Base-by-base conservation (phyloP, 192 early-diverging fungal genomes). In the Entomortierella parvispora region DNA sequence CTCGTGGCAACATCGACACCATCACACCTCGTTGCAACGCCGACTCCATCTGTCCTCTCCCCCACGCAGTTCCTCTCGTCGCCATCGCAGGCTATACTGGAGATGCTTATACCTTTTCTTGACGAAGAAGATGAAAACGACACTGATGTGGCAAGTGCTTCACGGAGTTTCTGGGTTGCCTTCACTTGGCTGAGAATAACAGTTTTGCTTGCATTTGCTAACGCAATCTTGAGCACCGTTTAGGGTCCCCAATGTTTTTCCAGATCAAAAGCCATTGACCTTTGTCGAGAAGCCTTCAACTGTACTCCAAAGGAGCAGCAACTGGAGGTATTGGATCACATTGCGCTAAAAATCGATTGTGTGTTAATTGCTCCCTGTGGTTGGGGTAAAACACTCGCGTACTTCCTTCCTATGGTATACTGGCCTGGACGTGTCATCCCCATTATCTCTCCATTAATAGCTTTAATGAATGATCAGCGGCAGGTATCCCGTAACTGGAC, bases 381-480 rank as follows among this genome's bases (percentile, higher is more conserved):
- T 23, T 68, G 66, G 66, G 57, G 57, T 25, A 68, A 68, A 44
- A 59, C 56, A 20, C 48, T 59, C 15, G 66, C 57, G 15, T 68
- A 58, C 40, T 59, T 68, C 31, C 57, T 68, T 37, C 56, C 66
- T 59, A 51, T 68, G 57, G 48, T 17, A 45, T 31, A 18, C 28
- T 68, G 57, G 56, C 57, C 66, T 22, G 0, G 7, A 0, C 0
- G 47, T 15, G 31, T 53, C 15, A 60, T 14, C 17, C 56, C 18
- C 48, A 44, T 68, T 10, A 52, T 68, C 49, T 68, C 66, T 9
- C 66, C 66, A 52, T 46, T 59, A 11, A 43, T 59, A 52, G 32
- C 66, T 59, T 59, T 52, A 23, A 68, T 60, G 66, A 15, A 59
- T 12, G 66, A 68, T 58, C 66, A 68, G 48, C 65, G 32, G 25